Evolutionary conservation across 768 basidiomycete genomes (phyloP).

Genomic region (Leccinum subtestaceum): DNA sequence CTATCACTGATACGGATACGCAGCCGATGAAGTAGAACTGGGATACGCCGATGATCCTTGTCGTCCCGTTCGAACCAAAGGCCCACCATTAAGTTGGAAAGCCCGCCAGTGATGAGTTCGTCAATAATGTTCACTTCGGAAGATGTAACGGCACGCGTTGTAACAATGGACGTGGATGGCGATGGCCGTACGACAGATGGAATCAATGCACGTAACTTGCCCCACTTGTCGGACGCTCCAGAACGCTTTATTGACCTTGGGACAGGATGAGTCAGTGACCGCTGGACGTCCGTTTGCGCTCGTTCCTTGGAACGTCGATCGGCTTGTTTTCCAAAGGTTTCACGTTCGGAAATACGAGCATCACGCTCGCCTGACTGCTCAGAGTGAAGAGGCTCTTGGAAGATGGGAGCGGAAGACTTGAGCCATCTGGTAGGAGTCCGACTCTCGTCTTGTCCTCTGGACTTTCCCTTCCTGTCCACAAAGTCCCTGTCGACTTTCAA

Average conservation of each 20-base stretch:
- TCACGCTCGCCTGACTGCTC: slow-evolving; percentile 23
- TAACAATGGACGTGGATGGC: slow-evolving; percentile 33
- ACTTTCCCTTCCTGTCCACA: slow-evolving; percentile 54
- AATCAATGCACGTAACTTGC: slow-evolving; percentile 60
- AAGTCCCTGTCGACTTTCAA: slow-evolving; percentile 34
- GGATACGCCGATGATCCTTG: slow-evolving; percentile 76
- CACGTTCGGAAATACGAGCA: slow-evolving; percentile 18
- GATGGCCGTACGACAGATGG: slow-evolving; percentile 48
- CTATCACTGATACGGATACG: slow-evolving; percentile 86
- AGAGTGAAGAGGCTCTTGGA: slow-evolving; percentile 26
- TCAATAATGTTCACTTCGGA: slow-evolving; percentile 72
- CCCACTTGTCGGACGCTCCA: slow-evolving; percentile 49
- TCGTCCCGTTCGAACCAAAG: slow-evolving; percentile 90
- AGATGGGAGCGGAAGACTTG: slow-evolving; percentile 41
- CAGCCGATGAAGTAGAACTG: slow-evolving; percentile 73
- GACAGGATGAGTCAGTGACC: slow-evolving; percentile 30
- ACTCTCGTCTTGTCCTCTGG: slow-evolving; percentile 44
- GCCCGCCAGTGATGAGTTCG: slow-evolving; percentile 76
- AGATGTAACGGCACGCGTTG: slow-evolving; percentile 47
- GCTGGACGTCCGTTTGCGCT: slow-evolving; percentile 9
- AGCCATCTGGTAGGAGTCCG: slow-evolving; percentile 58
- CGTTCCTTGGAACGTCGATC: slow-evolving; percentile 6
- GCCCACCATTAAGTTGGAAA: slow-evolving; percentile 73
- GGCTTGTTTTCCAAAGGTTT: slow-evolving; percentile 6
- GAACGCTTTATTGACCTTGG: slow-evolving; percentile 20